Evolutionary conservation across 2,329 filamentous ascomycete species (phyloP).

Genomic region (Neopestalotiopsis rosae): DNA sequence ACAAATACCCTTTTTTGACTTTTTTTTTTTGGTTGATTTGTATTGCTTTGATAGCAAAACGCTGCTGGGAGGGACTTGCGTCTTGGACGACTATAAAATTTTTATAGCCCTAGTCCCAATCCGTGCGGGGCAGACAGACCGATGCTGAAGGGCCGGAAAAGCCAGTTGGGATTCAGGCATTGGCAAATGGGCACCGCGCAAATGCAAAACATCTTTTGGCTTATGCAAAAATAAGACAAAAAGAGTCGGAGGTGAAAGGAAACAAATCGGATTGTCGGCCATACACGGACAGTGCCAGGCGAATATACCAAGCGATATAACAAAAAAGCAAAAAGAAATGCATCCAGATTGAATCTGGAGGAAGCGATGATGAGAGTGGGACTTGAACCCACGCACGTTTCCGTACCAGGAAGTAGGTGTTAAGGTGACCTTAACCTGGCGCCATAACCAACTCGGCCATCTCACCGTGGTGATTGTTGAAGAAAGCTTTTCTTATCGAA

Average conservation of each 20-base stretch:
- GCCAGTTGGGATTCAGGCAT: not conserved
- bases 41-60: no score
- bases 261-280: not conserved
- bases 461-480: conserved; percentile 8
- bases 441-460: conserved; percentile 12
- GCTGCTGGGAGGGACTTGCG: not conserved
- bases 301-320: no score
- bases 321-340: not conserved
- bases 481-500: not conserved
- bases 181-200: not conserved
- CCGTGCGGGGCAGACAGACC: not conserved
- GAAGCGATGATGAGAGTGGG: conserved; percentile 11
- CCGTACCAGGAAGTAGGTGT: conserved; percentile 12
- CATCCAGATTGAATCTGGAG: not conserved
- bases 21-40: not conserved
- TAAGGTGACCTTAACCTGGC: conserved; percentile 13
- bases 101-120: not conserved
- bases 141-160: not conserved
- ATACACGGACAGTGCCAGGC: no score
- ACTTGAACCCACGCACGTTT: conserved; percentile 13
- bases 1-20: not conserved
- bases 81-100: not conserved
- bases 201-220: not conserved
- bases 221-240: not conserved
- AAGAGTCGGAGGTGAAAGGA: not conserved